phyloP scores from a whole-genome alignment of 108 stramenopile genomes.

The Chaetoceros tenuissimus region DNA sequence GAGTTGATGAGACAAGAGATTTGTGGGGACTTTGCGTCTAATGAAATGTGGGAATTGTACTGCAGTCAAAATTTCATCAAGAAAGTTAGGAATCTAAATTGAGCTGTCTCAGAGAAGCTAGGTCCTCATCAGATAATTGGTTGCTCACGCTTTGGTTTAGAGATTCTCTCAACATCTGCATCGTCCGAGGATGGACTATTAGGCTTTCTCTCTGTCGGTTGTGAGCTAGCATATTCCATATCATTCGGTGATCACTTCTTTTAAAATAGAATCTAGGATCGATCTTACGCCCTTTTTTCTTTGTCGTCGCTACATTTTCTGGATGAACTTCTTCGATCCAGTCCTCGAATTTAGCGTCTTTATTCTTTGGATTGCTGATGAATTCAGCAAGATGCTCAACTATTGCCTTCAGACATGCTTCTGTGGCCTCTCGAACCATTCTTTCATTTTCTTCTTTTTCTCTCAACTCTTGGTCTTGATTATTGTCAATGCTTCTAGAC shows the following conservation, averaged over 20 bases:
- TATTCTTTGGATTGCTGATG: conserved; percentile 13
- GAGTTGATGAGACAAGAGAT: too few species aligned
- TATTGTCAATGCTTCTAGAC: too few species aligned
- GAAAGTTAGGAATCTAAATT: too few species aligned
- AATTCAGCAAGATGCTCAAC: conserved; percentile 29
- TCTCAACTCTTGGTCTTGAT: too few species aligned
- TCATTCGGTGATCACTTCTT: conserved; percentile 52
- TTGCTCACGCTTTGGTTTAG: too few species aligned
- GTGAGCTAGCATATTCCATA: conserved; percentile 44
- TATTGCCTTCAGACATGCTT: conserved; percentile 34
- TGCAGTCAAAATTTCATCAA: too few species aligned
- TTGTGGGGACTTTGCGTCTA: too few species aligned
- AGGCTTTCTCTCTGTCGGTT: background rate
- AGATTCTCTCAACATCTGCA: background rate
- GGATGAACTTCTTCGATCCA: conserved; percentile 77
- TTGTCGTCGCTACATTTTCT: conserved; percentile 59
- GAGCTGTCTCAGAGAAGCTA: too few species aligned
- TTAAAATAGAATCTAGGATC: conserved; percentile 71
- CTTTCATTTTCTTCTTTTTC: conserved; percentile 39
- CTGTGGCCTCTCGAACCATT: conserved; percentile 47
- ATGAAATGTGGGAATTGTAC: too few species aligned
- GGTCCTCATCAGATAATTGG: too few species aligned
- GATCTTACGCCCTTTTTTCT: conserved; percentile 14
- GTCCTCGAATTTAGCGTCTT: conserved; percentile 54
- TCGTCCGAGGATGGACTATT: background rate